These are phyloP conservation scores for Trypanosoma scelopori DNA, from an alignment of 208 protist species.

Conservation along the genomic window DNA sequence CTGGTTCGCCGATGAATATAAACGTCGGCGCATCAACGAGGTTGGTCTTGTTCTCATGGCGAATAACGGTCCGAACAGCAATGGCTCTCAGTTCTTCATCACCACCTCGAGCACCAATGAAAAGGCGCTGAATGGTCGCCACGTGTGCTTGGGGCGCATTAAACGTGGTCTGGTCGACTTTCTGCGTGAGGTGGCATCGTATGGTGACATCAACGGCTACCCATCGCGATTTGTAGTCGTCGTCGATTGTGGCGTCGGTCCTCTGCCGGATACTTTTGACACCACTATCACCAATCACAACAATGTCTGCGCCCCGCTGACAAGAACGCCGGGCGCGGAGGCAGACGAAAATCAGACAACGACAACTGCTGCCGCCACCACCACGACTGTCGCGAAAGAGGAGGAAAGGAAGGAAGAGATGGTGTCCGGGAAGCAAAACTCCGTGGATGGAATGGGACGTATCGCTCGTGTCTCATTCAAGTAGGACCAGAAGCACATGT, in stretches of 20 bases:
- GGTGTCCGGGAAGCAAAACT: neutral
- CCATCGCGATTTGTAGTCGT: conserved; percentile 74
- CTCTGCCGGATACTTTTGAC: conserved; percentile 18
- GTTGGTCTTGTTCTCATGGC: conserved; percentile 86
- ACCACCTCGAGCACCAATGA: conserved; percentile 63
- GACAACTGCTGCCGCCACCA: too few relatives aligned
- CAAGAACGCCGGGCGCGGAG: neutral
- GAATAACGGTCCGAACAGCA: conserved; percentile 92
- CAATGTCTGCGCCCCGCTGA: too few relatives aligned
- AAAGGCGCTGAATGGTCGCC: conserved; percentile 61
- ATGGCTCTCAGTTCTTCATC: conserved; percentile 94
- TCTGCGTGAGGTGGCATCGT: conserved; percentile 53
- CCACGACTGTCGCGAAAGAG: too few relatives aligned
- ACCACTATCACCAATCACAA: neutral
- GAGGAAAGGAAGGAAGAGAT: neutral
- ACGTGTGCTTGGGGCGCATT: conserved; percentile 73
- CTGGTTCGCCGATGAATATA: conserved; percentile 93
- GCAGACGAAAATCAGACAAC: neutral
- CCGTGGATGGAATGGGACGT: neutral
- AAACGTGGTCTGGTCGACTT: conserved; percentile 56
- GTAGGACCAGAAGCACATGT: neutral
- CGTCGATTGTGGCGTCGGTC: conserved; percentile 70
- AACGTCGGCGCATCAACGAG: conserved; percentile 88
- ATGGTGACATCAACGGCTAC: conserved; percentile 61
- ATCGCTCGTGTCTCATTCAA: neutral